These are phyloP conservation scores for Aspergillus affinis DNA, from an alignment of 495 filamentous ascomycete genomes.

Conservation along the genomic window DNA sequence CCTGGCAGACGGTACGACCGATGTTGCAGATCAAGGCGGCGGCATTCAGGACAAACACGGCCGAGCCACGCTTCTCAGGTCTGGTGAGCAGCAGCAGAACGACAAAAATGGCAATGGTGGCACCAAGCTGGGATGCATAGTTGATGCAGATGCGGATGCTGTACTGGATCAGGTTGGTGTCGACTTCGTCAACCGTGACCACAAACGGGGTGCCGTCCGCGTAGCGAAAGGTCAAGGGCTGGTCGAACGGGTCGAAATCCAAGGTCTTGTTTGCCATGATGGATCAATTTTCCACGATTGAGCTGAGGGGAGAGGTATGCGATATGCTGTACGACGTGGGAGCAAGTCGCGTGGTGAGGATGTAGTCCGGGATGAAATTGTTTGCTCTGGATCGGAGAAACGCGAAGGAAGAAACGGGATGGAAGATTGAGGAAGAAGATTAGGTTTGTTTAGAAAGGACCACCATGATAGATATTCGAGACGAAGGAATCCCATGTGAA, in stretches of 20 bases:
- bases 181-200: slow-evolving; percentile 48
- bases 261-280: slow-evolving; percentile 16
- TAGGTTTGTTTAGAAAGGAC: not conserved
- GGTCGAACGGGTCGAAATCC: slow-evolving; percentile 56
- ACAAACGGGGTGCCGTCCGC: slow-evolving; percentile 53
- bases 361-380: not conserved
- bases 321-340: not conserved
- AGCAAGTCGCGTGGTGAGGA: not conserved
- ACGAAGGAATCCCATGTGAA: not conserved
- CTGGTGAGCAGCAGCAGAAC: slow-evolving; percentile 64
- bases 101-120: slow-evolving; percentile 64
- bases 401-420: not conserved
- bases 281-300: not conserved
- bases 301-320: not conserved
- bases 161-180: slow-evolving; percentile 45
- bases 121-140: slow-evolving; percentile 72
- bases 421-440: not conserved
- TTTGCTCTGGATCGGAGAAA: not conserved
- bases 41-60: slow-evolving; percentile 64
- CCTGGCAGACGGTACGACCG: slow-evolving; percentile 57
- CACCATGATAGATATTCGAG: not conserved
- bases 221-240: slow-evolving; percentile 54
- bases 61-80: slow-evolving; percentile 57
- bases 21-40: slow-evolving; percentile 60
- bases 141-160: slow-evolving; percentile 61